phyloP scores from a whole-genome alignment of 192 early-diverging fungal species.

The Coemansia sp. region DNA sequence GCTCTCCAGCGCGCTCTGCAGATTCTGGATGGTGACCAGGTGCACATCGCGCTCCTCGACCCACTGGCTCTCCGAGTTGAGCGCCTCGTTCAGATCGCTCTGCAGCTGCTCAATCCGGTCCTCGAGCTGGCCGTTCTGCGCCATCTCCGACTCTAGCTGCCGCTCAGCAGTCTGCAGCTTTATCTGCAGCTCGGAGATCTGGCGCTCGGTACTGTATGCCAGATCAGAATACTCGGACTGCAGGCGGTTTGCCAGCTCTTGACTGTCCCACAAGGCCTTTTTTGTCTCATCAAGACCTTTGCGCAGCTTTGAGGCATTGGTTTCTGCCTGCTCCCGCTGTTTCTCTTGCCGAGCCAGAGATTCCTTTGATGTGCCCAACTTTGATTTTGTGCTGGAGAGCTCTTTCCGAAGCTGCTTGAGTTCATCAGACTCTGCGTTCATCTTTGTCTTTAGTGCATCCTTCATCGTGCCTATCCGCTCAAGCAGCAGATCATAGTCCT shows the following conservation, averaged over 20 bases:
- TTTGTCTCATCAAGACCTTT: slow-evolving; percentile 34
- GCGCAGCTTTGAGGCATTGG: slow-evolving; percentile 12
- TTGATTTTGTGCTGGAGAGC: neutral
- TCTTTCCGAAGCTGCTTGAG: slow-evolving; percentile 47
- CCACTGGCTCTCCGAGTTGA: slow-evolving; percentile 61
- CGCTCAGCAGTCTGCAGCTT: slow-evolving; percentile 30
- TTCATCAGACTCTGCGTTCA: slow-evolving; percentile 77
- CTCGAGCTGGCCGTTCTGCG: slow-evolving; percentile 39
- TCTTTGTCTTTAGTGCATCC: slow-evolving; percentile 73
- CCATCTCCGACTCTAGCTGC: slow-evolving; percentile 25
- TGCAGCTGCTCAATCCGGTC: slow-evolving; percentile 56
- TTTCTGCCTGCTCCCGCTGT: slow-evolving; percentile 11
- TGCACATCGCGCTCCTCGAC: slow-evolving; percentile 61
- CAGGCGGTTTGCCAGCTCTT: slow-evolving; percentile 31
- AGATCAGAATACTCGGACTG: slow-evolving; percentile 29
- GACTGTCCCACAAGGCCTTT: slow-evolving; percentile 44
- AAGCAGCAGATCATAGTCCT: slow-evolving; percentile 66
- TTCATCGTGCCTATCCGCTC: slow-evolving; percentile 80
- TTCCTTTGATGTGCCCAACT: slow-evolving; percentile 22
- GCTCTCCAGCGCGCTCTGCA: slow-evolving; percentile 84
- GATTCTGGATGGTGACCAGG: slow-evolving; percentile 68
- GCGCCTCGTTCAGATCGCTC: slow-evolving; percentile 56
- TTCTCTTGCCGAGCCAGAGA: slow-evolving; percentile 3
- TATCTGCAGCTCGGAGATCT: slow-evolving; percentile 19
- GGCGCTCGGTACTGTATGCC: slow-evolving; percentile 25